These are phyloP conservation scores for Calonectria henricotiae DNA, from an alignment of 2,329 filamentous ascomycete genomes.

Conservation along the genomic window DNA sequence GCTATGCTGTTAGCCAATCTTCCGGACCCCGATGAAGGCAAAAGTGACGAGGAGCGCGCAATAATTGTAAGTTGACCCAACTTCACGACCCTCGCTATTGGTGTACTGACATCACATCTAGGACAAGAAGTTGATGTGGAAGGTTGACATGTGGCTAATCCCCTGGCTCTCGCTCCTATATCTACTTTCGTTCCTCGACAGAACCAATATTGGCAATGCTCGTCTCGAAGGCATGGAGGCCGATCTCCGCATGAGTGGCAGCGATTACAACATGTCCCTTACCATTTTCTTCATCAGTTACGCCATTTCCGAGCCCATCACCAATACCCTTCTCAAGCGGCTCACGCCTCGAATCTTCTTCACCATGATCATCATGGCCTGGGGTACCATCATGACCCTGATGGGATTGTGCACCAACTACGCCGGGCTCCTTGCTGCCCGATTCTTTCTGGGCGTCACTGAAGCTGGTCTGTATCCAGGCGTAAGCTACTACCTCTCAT, in stretches of 20 bases:
- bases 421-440: slow-evolving; percentile 63
- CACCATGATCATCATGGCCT: slow-evolving; percentile 77
- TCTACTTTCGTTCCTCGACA: slow-evolving; percentile 66
- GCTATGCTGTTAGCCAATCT: slow-evolving; percentile 52
- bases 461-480: slow-evolving; percentile 79
- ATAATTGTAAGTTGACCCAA: slow-evolving; percentile 67
- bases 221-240: slow-evolving; percentile 48
- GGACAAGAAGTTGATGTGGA: slow-evolving; percentile 70
- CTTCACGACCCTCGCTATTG: slow-evolving; percentile 54
- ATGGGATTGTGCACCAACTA: slow-evolving; percentile 67
- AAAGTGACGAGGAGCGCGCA: slow-evolving; percentile 74
- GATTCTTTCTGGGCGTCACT: slow-evolving; percentile 75
- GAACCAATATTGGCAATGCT: slow-evolving; percentile 69
- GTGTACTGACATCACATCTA: not conserved
- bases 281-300: slow-evolving; percentile 82
- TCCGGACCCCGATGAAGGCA: slow-evolving; percentile 68
- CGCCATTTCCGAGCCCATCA: slow-evolving; percentile 75
- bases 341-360: slow-evolving; percentile 76
- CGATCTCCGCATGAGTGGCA: slow-evolving; percentile 44
- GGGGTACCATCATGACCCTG: slow-evolving; percentile 64
- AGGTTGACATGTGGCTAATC: slow-evolving; percentile 71
- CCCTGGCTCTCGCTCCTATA: slow-evolving; percentile 74
- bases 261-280: slow-evolving; percentile 73
- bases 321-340: slow-evolving; percentile 77
- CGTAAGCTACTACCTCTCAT: slow-evolving; percentile 79